Base-by-base conservation (phyloP, 2,329 filamentous ascomycete species). In the Achaetomium macrosporum region DNA sequence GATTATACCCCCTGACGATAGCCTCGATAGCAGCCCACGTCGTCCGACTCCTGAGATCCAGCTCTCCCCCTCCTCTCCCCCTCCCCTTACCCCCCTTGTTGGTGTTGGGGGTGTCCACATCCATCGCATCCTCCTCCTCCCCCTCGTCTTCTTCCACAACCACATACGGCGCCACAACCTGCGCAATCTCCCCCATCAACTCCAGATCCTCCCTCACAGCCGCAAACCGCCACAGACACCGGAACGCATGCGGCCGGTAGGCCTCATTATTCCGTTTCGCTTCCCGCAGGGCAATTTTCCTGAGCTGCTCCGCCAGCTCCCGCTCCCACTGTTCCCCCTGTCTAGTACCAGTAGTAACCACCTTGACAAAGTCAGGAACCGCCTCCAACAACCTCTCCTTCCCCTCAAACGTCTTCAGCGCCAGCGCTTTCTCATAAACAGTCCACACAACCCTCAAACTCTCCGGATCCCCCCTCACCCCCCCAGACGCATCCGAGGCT, bases 361-460 rank as follows among this genome's bases (percentile, higher is more conserved):
- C 82, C 62, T 82, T 77, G 0, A 87, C 83, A 62, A 97, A 93
- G 53, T 83, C 79, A 4, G 90, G 85, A 67, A 93, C 90, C 6
- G 88, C 85, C 41, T 83, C 78, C 2, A 97, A 75, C 31, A 99
- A 81, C 60, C 83, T 84, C 69, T 96, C 90, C 66, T 99, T 99
- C 19, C 90, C 90, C 0, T 87, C 79, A 76, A 96, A 99, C 0
- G 91, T 96, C 76, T 96, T 97, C 12, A 95, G 83, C 2, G 83
- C 81, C 39, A 97, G 71, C 1, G 88, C 83, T 64, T 87, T 89
- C 58, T 96, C 89, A 44, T 96, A 76, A 1, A 85, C 80, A 0
- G 88, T 88, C 92, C 92, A 99, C 19, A 96, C 74, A 15, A 73
- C 72, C 59, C 77, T 74, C 16, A 88, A 75, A 39, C 84, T 82